These are phyloP conservation scores for Penicillium argentinense DNA, from an alignment of 495 filamentous ascomycete species.

Conservation along the genomic window DNA sequence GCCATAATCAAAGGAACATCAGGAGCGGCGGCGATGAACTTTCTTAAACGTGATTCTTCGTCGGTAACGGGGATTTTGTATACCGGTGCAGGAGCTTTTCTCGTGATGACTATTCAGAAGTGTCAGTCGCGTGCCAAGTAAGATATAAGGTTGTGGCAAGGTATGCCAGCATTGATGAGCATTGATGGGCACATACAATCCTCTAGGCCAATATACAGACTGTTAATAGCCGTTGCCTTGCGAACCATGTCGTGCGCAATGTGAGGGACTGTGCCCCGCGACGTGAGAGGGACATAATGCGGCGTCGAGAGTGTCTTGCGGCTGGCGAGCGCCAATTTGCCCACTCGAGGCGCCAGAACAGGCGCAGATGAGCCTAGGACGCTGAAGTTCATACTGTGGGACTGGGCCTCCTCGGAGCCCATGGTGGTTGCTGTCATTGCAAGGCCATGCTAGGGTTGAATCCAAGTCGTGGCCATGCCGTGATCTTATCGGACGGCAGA, in stretches of 20 bases:
- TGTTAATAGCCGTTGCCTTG: conserved; percentile 61
- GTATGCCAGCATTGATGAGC: not conserved
- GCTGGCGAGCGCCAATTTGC: conserved; percentile 59
- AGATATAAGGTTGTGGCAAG: not conserved
- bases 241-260: conserved; percentile 79
- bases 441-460: conserved; percentile 10
- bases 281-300: conserved; percentile 74
- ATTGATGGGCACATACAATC: conserved; percentile 76
- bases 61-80: conserved; percentile 42
- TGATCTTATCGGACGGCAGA: conserved; percentile 24
- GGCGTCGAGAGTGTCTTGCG: conserved; percentile 71
- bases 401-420: conserved; percentile 20
- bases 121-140: not conserved
- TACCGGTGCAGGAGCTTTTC: conserved; percentile 48
- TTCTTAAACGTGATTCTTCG: conserved; percentile 59
- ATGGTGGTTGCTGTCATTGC: conserved; percentile 26
- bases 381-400: conserved; percentile 32
- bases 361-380: conserved; percentile 25
- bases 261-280: conserved; percentile 82
- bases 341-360: conserved; percentile 54
- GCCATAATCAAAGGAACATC: conserved; percentile 70
- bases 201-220: conserved; percentile 81
- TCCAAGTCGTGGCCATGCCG: conserved; percentile 4
- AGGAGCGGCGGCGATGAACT: conserved; percentile 64
- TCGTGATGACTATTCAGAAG: conserved; percentile 67